Percentiles rank a stretch among this genome's conserved stretches.
phyloP scores from a whole-genome alignment of 306 rosid genomes.

The Dalbergia cultrata region DNA sequence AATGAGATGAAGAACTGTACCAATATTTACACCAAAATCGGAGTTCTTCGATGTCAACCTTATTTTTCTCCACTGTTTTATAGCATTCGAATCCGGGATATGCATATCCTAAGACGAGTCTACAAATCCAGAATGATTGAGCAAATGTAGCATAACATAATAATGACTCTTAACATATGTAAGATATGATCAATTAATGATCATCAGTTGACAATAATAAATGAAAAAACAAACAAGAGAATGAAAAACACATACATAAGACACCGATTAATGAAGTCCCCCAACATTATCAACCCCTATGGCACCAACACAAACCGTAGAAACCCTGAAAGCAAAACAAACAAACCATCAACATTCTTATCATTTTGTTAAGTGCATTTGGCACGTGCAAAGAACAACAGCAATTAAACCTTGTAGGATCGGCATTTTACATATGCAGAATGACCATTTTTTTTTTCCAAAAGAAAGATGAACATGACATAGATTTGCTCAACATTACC shows the following conservation, averaged over 20 bases:
- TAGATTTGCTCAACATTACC: slow-evolving; percentile 24
- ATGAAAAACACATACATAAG: slow-evolving; percentile 71
- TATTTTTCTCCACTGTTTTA: slow-evolving; percentile 78
- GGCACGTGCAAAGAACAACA: too few relatives aligned
- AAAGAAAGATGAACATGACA: slow-evolving; percentile 3
- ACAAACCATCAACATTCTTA: slow-evolving; percentile 8
- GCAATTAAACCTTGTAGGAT: too few relatives aligned
- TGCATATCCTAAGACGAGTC: slow-evolving; percentile 84
- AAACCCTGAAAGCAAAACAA: slow-evolving; percentile 51
- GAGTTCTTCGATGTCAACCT: slow-evolving; percentile 71
- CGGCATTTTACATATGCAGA: background rate
- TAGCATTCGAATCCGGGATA: slow-evolving; percentile 94
- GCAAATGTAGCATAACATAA: background rate
- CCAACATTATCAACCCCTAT: slow-evolving; percentile 68
- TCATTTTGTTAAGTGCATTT: too few relatives aligned
- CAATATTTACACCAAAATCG: slow-evolving; percentile 98
- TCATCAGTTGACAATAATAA: background rate
- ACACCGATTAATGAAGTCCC: slow-evolving; percentile 73
- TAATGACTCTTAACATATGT: background rate
- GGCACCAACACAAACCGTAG: slow-evolving; percentile 33
- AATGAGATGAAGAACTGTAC: slow-evolving; percentile 42
- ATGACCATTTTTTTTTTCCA: background rate
- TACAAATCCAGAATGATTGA: slow-evolving; percentile 42
- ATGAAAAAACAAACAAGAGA: background rate
- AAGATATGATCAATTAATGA: background rate